phyloP scores from a whole-genome alignment of 2,329 filamentous ascomycete genomes.

The Colletotrichum agaves region DNA sequence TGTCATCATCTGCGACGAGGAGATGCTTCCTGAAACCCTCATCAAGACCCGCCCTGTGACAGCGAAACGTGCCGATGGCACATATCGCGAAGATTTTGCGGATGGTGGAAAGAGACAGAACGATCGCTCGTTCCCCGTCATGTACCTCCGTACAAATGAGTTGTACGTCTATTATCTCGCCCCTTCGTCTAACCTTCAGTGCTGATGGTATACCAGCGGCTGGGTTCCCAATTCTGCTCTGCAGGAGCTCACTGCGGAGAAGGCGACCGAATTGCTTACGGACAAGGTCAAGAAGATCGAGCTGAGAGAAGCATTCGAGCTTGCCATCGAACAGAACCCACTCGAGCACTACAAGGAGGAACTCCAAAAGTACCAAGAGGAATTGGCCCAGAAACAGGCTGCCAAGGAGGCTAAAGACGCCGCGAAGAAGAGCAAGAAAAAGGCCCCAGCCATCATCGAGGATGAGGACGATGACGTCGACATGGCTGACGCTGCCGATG shows the following conservation, averaged over 20 bases:
- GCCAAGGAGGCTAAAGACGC: constrained; percentile 55
- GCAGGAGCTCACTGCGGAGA: constrained; percentile 78
- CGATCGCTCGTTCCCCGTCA: constrained; percentile 90
- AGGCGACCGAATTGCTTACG: constrained; percentile 74
- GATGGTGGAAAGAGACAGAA: constrained; percentile 88
- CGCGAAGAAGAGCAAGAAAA: constrained; percentile 61
- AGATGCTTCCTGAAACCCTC: constrained; percentile 86
- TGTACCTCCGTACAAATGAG: constrained; percentile 95
- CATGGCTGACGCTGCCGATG: constrained; percentile 69
- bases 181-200: constrained; percentile 8
- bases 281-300: constrained; percentile 81
- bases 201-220: constrained; percentile 65
- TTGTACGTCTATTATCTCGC: constrained; percentile 76
- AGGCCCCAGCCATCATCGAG: constrained; percentile 60
- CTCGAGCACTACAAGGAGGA: constrained; percentile 87
- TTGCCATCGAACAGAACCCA: constrained; percentile 82
- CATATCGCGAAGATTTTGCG: constrained; percentile 86
- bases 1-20: constrained; percentile 91
- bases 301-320: constrained; percentile 79
- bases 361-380: constrained; percentile 75
- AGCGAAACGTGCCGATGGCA: constrained; percentile 83
- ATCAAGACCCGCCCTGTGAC: constrained; percentile 84
- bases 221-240: constrained; percentile 92
- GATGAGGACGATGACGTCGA: constrained; percentile 70
- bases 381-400: constrained; percentile 69